Percentiles rank a stretch among this genome's conserved stretches.
Conservation (phyloP, 108 stramenopile species). For the Cyclotella distinguenda region DNA sequence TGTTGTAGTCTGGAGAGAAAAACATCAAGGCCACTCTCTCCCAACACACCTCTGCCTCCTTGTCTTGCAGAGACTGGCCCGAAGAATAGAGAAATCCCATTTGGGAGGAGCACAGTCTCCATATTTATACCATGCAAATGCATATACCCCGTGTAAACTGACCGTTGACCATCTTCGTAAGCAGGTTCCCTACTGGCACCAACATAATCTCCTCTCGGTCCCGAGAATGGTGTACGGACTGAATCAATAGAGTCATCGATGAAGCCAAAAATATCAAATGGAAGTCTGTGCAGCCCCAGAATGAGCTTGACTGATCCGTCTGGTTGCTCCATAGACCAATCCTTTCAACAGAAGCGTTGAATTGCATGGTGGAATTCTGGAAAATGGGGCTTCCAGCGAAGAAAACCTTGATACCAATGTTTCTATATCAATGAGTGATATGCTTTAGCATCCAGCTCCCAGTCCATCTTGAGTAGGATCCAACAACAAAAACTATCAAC, state of each 20-base stretch:
- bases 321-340: too few species aligned
- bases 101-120: constrained; percentile 3
- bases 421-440: too few species aligned
- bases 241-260: constrained; percentile 13
- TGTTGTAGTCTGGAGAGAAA: constrained; percentile 3
- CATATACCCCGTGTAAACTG: constrained; percentile 16
- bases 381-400: too few species aligned
- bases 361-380: too few species aligned
- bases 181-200: constrained; percentile 2
- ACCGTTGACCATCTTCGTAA: not conserved
- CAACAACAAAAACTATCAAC: too few species aligned
- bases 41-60: not conserved
- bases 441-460: too few species aligned
- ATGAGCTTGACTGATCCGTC: too few species aligned
- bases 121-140: constrained; percentile 15
- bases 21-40: constrained; percentile 6
- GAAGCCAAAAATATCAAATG: constrained; percentile 15
- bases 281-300: too few species aligned
- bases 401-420: too few species aligned
- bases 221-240: not conserved
- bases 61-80: constrained; percentile 8
- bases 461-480: too few species aligned
- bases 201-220: constrained; percentile 16
- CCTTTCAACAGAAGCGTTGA: too few species aligned
- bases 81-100: constrained; percentile 13